Percentiles rank a stretch among this genome's conserved stretches.
Conservation (phyloP, 495 filamentous ascomycete genomes). For the Penicillium paxilli region DNA sequence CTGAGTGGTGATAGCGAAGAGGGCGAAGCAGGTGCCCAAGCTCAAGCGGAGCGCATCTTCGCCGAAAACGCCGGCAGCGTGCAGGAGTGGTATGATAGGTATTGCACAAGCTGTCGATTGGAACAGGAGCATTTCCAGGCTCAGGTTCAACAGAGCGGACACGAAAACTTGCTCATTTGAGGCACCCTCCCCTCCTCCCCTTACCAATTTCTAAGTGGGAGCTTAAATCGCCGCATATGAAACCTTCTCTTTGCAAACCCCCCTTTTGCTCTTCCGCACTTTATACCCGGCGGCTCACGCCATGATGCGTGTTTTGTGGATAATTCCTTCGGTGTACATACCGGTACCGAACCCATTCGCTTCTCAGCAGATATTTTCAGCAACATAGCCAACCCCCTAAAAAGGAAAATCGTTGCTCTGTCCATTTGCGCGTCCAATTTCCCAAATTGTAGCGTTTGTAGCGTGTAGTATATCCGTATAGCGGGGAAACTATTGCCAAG, state of each 20-base stretch:
- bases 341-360: slow-evolving; percentile 3
- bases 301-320: slow-evolving; percentile 12
- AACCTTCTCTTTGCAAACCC: slow-evolving; percentile 1
- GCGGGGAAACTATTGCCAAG: too few species aligned
- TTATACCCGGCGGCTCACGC: slow-evolving; percentile 35
- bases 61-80: slow-evolving; percentile 49
- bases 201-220: neutral
- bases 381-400: too few species aligned
- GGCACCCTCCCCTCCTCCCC: neutral
- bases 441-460: too few species aligned
- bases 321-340: slow-evolving; percentile 10
- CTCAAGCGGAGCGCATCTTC: slow-evolving; percentile 28
- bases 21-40: slow-evolving; percentile 26
- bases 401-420: slow-evolving; percentile 5
- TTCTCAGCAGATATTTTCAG: slow-evolving; percentile 13
- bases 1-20: slow-evolving; percentile 35
- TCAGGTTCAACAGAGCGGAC: slow-evolving; percentile 17
- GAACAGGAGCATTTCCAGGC: slow-evolving; percentile 62
- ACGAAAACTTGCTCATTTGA: slow-evolving; percentile 20
- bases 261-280: slow-evolving; percentile 10
- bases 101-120: slow-evolving; percentile 70
- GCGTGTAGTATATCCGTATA: too few species aligned
- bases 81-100: slow-evolving; percentile 64
- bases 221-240: neutral
- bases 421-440: too few species aligned